Evolutionary conservation across 2,329 filamentous ascomycete genomes (phyloP).

Genomic region (Tolypocladium tropicale): DNA sequence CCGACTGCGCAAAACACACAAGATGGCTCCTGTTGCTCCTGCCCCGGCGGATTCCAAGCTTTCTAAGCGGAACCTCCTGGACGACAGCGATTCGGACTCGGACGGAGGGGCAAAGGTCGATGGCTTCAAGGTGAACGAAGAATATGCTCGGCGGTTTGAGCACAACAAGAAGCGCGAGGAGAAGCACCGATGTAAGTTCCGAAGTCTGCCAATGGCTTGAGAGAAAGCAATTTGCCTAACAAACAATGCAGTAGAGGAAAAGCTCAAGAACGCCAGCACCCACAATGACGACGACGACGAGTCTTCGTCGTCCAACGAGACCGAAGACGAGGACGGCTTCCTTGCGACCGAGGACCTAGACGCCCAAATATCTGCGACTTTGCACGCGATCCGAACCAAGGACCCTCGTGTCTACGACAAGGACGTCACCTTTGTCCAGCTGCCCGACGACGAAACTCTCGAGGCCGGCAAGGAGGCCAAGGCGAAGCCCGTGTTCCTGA

Average conservation of each 20-base stretch:
- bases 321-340: constrained; percentile 84
- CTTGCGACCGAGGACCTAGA: constrained; percentile 80
- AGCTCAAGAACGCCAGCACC: constrained; percentile 51
- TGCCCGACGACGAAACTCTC: constrained; percentile 40
- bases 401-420: constrained; percentile 87
- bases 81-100: constrained; percentile 43
- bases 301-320: constrained; percentile 64
- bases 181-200: constrained; percentile 50
- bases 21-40: constrained; percentile 6
- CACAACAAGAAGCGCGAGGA: constrained; percentile 97
- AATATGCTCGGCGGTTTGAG: constrained; percentile 83
- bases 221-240: background rate
- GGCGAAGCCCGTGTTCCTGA: constrained; percentile 75
- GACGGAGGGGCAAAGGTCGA: constrained; percentile 29
- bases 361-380: constrained; percentile 73
- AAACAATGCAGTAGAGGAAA: constrained; percentile 65
- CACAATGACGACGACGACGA: constrained; percentile 42
- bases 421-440: constrained; percentile 65
- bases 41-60: constrained; percentile 19
- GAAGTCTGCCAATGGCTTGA: constrained; percentile 5
- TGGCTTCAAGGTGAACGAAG: constrained; percentile 75
- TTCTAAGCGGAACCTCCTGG: constrained; percentile 40
- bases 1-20: background rate
- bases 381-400: constrained; percentile 80
- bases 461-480: constrained; percentile 40